Conservation (phyloP, 371 early-diverging fungal species). For the Lichtheimia ornata region DNA sequence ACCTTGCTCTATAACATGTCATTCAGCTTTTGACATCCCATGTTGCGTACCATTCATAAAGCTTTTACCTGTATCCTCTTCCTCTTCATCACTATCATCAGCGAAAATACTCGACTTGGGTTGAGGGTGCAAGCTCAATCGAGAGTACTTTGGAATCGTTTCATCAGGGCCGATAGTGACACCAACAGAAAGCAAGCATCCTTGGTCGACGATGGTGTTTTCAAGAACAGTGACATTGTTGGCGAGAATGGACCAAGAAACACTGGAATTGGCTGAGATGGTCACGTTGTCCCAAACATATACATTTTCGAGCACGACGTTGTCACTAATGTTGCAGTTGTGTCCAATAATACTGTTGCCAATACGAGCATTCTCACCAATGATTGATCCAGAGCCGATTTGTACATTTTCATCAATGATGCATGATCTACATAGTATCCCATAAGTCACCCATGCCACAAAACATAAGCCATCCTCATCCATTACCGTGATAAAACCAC, state of each 20-base stretch:
- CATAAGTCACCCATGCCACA: neutral
- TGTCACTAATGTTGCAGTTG: slow-evolving; percentile 75
- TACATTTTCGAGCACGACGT: slow-evolving; percentile 76
- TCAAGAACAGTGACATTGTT: slow-evolving; percentile 66
- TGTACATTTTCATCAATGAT: slow-evolving; percentile 80
- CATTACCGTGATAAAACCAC: slow-evolving; percentile 69
- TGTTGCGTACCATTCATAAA: slow-evolving; percentile 6
- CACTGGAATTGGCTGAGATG: slow-evolving; percentile 66
- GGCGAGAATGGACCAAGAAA: slow-evolving; percentile 77
- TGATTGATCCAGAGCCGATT: slow-evolving; percentile 74
- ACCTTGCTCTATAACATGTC: slow-evolving; percentile 21
- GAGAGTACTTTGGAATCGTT: slow-evolving; percentile 67
- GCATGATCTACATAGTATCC: slow-evolving; percentile 54
- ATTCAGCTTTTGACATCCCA: neutral
- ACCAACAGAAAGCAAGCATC: slow-evolving; percentile 70
- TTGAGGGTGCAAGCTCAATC: slow-evolving; percentile 59
- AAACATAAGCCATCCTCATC: too few relatives aligned
- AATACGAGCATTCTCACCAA: slow-evolving; percentile 77
- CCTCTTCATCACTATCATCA: slow-evolving; percentile 51
- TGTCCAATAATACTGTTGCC: slow-evolving; percentile 82
- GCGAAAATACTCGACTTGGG: slow-evolving; percentile 44
- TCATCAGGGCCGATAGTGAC: slow-evolving; percentile 80
- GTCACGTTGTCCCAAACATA: slow-evolving; percentile 83
- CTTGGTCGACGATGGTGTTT: slow-evolving; percentile 64
- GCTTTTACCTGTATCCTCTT: slow-evolving; percentile 42